Evolutionary conservation across 192 early-diverging fungal genomes (phyloP).

Genomic region (Piromyces finnis): DNA sequence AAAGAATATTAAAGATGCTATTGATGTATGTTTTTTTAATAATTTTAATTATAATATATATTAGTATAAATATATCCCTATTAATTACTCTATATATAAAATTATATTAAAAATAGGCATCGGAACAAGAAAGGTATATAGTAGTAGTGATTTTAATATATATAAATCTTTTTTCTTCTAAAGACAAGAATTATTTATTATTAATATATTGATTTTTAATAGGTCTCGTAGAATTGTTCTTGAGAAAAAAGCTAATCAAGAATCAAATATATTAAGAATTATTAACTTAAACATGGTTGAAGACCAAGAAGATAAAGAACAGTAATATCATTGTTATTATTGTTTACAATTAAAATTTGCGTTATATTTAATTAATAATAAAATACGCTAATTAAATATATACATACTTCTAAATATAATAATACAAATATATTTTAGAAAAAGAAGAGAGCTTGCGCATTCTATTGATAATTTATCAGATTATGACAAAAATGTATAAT

Average conservation of each 20-base stretch:
- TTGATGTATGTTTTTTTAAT: not conserved
- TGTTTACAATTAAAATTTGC: no score
- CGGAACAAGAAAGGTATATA: not conserved
- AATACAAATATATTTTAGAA: not conserved
- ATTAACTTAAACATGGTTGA: not conserved
- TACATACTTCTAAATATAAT: no score
- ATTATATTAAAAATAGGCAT: not conserved
- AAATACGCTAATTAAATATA: no score
- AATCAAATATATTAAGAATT: not conserved
- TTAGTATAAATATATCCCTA: no score
- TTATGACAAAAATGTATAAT: not conserved
- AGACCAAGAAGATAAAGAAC: not conserved
- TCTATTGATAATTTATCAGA: not conserved
- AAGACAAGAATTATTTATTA: no score
- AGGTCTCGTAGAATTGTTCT: not conserved
- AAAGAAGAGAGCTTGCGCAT: not conserved
- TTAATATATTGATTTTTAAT: not conserved
- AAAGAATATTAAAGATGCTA: not conserved
- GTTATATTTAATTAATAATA: no score
- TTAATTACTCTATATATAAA: no score
- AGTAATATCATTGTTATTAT: no score
- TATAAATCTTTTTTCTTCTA: no score
- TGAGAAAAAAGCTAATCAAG: not conserved
- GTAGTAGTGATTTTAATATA: no score
- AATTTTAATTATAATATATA: no score